Evolutionary conservation across 2,329 filamentous ascomycete species (phyloP).

Genomic region (Penicillium corylophilum): DNA sequence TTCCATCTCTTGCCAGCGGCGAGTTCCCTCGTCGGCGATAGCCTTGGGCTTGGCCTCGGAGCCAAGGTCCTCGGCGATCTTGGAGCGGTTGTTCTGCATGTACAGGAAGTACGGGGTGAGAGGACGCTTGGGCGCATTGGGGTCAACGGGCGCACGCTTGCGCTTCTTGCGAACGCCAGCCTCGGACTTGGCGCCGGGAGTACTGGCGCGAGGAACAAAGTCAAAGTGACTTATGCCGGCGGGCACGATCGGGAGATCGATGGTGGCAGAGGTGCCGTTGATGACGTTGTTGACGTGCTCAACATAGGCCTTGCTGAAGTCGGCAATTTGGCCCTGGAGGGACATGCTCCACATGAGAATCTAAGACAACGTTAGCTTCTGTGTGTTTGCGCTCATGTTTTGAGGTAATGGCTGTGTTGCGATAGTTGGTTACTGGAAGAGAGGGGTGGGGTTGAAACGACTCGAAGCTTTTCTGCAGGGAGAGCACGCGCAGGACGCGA

Average conservation of each 20-base stretch:
- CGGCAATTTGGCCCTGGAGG: slow-evolving; percentile 75
- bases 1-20: slow-evolving; percentile 78
- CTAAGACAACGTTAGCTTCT: slow-evolving; percentile 47
- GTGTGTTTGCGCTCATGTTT: background rate
- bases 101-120: slow-evolving; percentile 94
- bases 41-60: slow-evolving; percentile 77
- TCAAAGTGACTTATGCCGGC: slow-evolving; percentile 36
- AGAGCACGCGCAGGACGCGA: background rate
- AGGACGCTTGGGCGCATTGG: slow-evolving; percentile 91
- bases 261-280: slow-evolving; percentile 56
- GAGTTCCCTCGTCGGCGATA: slow-evolving; percentile 82
- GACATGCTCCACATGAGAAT: slow-evolving; percentile 75
- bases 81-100: slow-evolving; percentile 80
- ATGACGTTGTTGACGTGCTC: slow-evolving; percentile 84
- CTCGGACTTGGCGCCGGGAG: slow-evolving; percentile 43
- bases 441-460: background rate
- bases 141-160: slow-evolving; percentile 83
- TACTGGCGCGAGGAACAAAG: slow-evolving; percentile 41
- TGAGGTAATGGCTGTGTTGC: background rate
- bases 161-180: slow-evolving; percentile 77
- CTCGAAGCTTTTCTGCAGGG: background rate
- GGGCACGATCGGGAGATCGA: slow-evolving; percentile 51
- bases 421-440: background rate
- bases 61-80: slow-evolving; percentile 77
- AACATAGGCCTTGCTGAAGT: slow-evolving; percentile 79